phyloP scores from a whole-genome alignment of 1,284 basidiomycete genomes.

The Pseudozyma hubeiensis region DNA sequence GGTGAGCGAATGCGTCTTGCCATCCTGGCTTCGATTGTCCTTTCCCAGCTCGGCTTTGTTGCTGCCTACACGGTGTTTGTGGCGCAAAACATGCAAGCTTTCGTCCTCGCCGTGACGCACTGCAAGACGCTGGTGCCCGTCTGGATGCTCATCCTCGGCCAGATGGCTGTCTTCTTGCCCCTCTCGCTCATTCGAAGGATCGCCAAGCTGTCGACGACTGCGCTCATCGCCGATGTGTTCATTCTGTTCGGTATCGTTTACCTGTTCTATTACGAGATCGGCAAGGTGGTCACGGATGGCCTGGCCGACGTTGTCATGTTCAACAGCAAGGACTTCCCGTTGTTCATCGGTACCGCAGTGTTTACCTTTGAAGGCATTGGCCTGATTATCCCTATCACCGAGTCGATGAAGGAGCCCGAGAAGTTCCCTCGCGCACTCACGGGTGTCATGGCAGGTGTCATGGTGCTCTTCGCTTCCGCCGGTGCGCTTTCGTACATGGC shows the following conservation, averaged over 20 bases:
- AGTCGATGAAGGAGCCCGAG: constrained; percentile 89
- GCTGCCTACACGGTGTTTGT: constrained; percentile 95
- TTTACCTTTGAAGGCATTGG: constrained; percentile 99
- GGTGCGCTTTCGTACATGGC: constrained; percentile 88
- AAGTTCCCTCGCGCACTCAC: constrained; percentile 90
- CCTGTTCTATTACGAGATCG: constrained; percentile 66
- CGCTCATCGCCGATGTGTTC: constrained; percentile 92
- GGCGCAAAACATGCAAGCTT: constrained; percentile 84
- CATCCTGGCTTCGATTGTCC: constrained; percentile 86
- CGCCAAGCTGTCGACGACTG: constrained; percentile 86
- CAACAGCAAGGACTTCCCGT: constrained; percentile 87
- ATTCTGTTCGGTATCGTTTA: constrained; percentile 82
- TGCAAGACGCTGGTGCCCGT: constrained; percentile 80
- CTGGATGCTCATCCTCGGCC: constrained; percentile 83
- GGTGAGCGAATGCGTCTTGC: constrained; percentile 90
- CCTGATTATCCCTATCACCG: constrained; percentile 94
- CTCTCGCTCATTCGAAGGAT: constrained; percentile 64
- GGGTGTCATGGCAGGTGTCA: constrained; percentile 87
- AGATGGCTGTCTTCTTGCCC: constrained; percentile 80
- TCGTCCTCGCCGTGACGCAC: constrained; percentile 84
- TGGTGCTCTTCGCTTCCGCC: constrained; percentile 85
- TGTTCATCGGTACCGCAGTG: constrained; percentile 95
- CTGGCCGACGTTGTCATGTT: constrained; percentile 83
- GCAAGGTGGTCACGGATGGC: constrained; percentile 51
- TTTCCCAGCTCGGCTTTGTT: constrained; percentile 90